Evolutionary conservation across 192 early-diverging fungal species (phyloP).

Genomic region (Coemansia sp.): DNA sequence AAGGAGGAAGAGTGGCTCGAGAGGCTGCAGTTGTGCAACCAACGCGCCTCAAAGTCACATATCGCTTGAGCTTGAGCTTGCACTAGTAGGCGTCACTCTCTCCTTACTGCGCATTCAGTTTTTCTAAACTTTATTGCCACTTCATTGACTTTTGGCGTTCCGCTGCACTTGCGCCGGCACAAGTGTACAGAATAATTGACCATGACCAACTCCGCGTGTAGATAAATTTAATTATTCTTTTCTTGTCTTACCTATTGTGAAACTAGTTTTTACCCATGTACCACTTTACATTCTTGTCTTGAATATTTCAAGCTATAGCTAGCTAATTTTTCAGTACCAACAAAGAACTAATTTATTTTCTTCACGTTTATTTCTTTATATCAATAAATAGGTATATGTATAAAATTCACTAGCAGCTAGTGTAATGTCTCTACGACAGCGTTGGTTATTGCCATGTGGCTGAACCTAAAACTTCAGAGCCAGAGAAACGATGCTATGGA

Average conservation of each 20-base stretch:
- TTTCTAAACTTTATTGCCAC: neutral
- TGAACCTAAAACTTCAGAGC: too few species aligned
- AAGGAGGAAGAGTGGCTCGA: conserved; percentile 35
- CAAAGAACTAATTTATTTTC: too few species aligned
- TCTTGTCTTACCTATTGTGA: neutral
- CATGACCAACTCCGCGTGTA: neutral
- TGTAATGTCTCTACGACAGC: neutral
- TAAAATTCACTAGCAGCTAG: neutral
- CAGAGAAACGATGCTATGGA: too few species aligned
- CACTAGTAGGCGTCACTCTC: neutral
- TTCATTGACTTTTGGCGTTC: neutral
- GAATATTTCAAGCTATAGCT: too few species aligned
- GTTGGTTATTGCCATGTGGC: too few species aligned
- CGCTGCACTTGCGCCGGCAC: neutral
- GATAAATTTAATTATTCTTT: neutral
- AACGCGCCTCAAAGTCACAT: conserved; percentile 7
- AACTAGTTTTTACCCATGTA: neutral
- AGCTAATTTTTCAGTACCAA: too few species aligned
- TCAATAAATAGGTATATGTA: neutral
- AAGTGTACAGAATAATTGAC: neutral
- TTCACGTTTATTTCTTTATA: neutral
- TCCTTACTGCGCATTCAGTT: too few species aligned
- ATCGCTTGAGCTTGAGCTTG: neutral
- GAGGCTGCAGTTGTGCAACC: conserved; percentile 2
- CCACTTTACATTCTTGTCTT: neutral